Conservation (phyloP, 2,329 filamentous ascomycete genomes). For the Scedosporium minutisporum region DNA sequence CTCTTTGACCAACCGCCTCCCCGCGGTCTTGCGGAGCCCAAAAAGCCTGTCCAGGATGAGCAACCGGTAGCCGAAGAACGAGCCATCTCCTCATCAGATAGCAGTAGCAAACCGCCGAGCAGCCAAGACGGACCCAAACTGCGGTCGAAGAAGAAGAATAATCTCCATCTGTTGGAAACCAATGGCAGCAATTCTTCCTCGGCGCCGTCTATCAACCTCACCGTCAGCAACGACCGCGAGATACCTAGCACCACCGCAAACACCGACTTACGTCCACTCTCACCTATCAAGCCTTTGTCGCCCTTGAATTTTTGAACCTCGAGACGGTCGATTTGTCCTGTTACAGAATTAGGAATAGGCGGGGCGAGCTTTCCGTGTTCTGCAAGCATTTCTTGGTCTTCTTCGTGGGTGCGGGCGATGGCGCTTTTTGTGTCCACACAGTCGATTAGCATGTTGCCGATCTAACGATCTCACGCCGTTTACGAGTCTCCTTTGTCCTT, state of each 20-base stretch:
- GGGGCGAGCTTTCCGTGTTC: too few species aligned
- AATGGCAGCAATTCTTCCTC: slow-evolving; percentile 35
- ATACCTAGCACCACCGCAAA: slow-evolving; percentile 6
- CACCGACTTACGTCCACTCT: slow-evolving; percentile 44
- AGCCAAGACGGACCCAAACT: background rate
- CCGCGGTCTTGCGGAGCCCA: slow-evolving; percentile 26
- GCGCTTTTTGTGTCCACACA: too few species aligned
- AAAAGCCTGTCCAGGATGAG: slow-evolving; percentile 11
- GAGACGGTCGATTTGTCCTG: background rate
- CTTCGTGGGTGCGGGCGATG: too few species aligned
- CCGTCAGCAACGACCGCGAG: slow-evolving; percentile 33
- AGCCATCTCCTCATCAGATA: slow-evolving; percentile 50
- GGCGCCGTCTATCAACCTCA: slow-evolving; percentile 34
- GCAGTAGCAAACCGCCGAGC: slow-evolving; percentile 30
- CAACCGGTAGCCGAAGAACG: slow-evolving; percentile 9
- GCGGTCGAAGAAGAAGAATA: slow-evolving; percentile 30
- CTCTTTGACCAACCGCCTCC: slow-evolving; percentile 50
- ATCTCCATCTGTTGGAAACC: slow-evolving; percentile 27
- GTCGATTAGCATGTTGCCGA: background rate
- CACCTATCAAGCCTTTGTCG: slow-evolving; percentile 57
- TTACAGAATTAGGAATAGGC: background rate
- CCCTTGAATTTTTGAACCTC: slow-evolving; percentile 42
- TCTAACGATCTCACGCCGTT: slow-evolving; percentile 25
- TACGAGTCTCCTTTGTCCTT: slow-evolving; percentile 17
- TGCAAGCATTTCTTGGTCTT: too few species aligned